Base-by-base conservation (phyloP, 2,329 filamentous ascomycete genomes). In the Fusarium pseudograminearum region DNA sequence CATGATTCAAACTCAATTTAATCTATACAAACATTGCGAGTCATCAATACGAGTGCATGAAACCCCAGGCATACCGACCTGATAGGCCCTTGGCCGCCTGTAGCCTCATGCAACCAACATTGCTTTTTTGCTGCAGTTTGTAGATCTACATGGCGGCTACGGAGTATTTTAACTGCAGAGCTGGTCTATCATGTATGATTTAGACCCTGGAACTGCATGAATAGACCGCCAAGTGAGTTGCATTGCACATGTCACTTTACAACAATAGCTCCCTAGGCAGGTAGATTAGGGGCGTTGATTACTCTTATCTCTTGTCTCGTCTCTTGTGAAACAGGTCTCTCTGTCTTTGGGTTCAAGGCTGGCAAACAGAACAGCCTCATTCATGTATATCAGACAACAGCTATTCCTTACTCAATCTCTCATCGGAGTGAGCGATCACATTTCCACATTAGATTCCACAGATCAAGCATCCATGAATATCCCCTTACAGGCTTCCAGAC, bases 91-190 rank as follows among this genome's bases (percentile, higher is more conserved):
- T 40, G 34, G 60, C 18, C n/a, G 24, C 24, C 16, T 26, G 34
- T 20, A 16, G 28, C 14, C 51, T 46, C 45, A 50, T 58, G 60
- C 60, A 51, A 26, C 16, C 22, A 34, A 59, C 59, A 24, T 65
- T 65, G 61, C 61, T 65, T 65, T 64, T 64, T 64, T 41, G 58
- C 55, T 65, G 33, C 48, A 30, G 48, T 51, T 51, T 51, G 46
- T 41, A 65, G 60, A 65, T 64, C 44, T 51, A 31, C 48, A 28
- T 51, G 26, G 46, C 14, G 33, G 20, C 48, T 51, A 51, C 48
- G 48, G 48, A 40, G n/a, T 38, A 51, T 51, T 51, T 40, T 55
- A 24, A 28, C 41, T 45, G 40, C 57, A 45, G 45, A 45, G 34
- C 16, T 38, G 47, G 22, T 47, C 46, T 34, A 51, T 33, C 47